Evolutionary conservation across 2,329 filamentous ascomycete species (phyloP).

Genomic region (Amylocarpus encephaloides): DNA sequence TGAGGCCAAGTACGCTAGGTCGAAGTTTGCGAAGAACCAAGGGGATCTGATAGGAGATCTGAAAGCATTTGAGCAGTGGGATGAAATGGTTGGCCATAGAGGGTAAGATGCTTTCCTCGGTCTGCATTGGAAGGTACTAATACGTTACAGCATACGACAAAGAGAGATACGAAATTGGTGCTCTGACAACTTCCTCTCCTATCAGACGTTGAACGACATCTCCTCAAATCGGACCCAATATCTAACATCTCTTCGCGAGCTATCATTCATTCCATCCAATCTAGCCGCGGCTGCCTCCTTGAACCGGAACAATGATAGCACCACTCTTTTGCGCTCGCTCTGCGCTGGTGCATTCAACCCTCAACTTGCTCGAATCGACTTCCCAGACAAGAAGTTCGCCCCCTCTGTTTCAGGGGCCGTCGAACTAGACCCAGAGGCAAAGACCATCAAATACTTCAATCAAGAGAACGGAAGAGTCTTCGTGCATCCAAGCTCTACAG

Average conservation of each 20-base stretch:
- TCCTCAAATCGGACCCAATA: slow-evolving; percentile 81
- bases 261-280: slow-evolving; percentile 60
- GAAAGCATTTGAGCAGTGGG: slow-evolving; percentile 77
- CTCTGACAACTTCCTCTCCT: slow-evolving; percentile 75
- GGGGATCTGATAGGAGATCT: slow-evolving; percentile 88
- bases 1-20: slow-evolving; percentile 68
- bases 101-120: slow-evolving; percentile 20
- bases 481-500: slow-evolving; percentile 79
- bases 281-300: slow-evolving; percentile 30
- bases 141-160: slow-evolving; percentile 38
- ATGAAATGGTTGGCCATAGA: slow-evolving; percentile 54
- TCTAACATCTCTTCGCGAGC: slow-evolving; percentile 76
- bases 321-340: slow-evolving; percentile 30
- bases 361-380: slow-evolving; percentile 84
- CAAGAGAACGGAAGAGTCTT: slow-evolving; percentile 83
- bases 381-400: slow-evolving; percentile 94
- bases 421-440: slow-evolving; percentile 86
- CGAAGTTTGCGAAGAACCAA: slow-evolving; percentile 67
- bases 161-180: slow-evolving; percentile 71
- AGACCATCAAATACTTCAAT: slow-evolving; percentile 87
- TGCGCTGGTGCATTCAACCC: slow-evolving; percentile 53
- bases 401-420: slow-evolving; percentile 82
- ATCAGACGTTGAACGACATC: slow-evolving; percentile 81
- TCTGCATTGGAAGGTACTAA: slow-evolving; percentile 10
- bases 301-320: slow-evolving; percentile 43